Conservation (phyloP, 2,329 filamentous ascomycete species). For the Epichloe uncinata region DNA sequence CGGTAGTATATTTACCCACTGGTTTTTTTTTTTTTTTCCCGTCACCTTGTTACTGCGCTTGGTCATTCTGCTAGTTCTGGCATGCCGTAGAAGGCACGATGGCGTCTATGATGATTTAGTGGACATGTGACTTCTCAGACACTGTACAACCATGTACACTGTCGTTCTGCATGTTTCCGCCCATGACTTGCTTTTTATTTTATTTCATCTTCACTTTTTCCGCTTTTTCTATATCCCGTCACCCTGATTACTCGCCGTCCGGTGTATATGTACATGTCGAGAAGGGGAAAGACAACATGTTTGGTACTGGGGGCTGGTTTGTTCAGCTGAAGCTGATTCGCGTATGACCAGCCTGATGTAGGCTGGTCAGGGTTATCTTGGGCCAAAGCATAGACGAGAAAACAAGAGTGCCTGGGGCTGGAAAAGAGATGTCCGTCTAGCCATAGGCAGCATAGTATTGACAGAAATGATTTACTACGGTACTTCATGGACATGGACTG, state of each 20-base stretch:
- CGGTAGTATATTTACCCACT: not conserved
- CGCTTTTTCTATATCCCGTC: not conserved
- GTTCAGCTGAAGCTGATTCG: not conserved
- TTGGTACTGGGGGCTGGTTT: not conserved
- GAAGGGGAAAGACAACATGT: not conserved
- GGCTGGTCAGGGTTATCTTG: not conserved
- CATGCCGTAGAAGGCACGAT: conserved; percentile 1
- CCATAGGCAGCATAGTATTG: not conserved
- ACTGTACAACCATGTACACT: not conserved
- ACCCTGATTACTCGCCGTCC: not conserved
- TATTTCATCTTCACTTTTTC: not conserved
- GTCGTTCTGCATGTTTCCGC: not conserved
- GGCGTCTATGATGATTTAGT: conserved; percentile 1
- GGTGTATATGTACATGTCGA: not conserved
- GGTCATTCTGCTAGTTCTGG: not conserved
- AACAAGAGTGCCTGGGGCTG: not conserved
- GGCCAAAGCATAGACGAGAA: not conserved
- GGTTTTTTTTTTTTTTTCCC: not conserved
- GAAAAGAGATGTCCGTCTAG: not conserved
- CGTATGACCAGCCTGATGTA: not conserved
- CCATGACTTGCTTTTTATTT: not conserved
- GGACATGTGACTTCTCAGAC: not conserved
- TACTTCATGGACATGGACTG: too few relatives aligned
- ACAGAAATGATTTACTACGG: not conserved
- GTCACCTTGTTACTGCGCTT: not conserved